Conservation (phyloP, 805 yeast species). For the Candida pseudoglaebosa region DNA sequence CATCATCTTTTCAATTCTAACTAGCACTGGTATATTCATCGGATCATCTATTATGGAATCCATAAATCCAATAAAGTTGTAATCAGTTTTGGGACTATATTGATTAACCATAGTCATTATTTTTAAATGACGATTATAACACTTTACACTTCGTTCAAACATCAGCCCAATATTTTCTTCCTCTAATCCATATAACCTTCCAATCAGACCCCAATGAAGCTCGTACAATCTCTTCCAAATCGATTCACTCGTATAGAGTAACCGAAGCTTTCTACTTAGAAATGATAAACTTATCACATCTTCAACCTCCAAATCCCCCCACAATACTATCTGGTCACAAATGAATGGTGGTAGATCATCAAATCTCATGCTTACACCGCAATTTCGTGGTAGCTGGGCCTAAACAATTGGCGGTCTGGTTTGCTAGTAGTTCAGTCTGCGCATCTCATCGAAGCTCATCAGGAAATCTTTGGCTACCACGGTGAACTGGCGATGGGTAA, state of each 20-base stretch:
- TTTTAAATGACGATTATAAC: background rate
- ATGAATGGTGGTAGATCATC: background rate
- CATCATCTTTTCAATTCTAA: background rate
- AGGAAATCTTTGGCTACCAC: background rate
- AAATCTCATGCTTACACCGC: background rate
- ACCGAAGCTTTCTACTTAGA: background rate
- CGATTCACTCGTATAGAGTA: background rate
- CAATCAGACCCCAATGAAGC: background rate
- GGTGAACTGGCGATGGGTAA: constrained; percentile 22
- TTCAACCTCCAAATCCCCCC: background rate
- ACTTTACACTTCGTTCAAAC: background rate
- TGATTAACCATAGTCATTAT: background rate
- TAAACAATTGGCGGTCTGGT: background rate
- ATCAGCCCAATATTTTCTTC: background rate
- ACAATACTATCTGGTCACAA: background rate
- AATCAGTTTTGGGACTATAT: background rate
- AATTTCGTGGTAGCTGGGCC: background rate
- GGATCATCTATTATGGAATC: background rate
- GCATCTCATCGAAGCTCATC: background rate
- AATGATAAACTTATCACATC: background rate
- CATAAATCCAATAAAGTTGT: constrained; percentile 2
- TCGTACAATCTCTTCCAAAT: constrained; percentile 1
- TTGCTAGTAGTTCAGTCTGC: constrained; percentile 6
- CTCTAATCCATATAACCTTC: background rate
- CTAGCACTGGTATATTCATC: background rate